These are phyloP conservation scores for Tricholomella constricta DNA, from an alignment of 768 basidiomycete genomes.

Conservation along the genomic window DNA sequence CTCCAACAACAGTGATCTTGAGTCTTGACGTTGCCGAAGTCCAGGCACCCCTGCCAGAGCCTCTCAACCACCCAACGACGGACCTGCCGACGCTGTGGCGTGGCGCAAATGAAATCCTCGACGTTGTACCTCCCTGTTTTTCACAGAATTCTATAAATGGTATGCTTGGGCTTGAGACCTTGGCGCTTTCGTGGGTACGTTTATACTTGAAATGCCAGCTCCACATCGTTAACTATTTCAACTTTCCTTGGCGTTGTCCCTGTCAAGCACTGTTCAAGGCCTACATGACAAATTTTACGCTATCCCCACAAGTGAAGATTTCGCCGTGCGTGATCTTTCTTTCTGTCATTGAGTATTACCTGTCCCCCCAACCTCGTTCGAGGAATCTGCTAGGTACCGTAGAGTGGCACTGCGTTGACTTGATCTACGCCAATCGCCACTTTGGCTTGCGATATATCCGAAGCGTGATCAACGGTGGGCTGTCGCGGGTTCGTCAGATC, in stretches of 20 bases:
- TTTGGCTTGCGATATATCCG: neutral
- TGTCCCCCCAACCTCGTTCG: neutral
- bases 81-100: neutral
- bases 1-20: neutral
- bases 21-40: neutral
- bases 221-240: neutral
- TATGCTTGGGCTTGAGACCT: neutral
- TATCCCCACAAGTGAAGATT: neutral
- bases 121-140: neutral
- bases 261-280: neutral
- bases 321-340: neutral
- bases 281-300: neutral
- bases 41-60: neutral
- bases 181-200: neutral
- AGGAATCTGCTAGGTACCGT: neutral
- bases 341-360: neutral
- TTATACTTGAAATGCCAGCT: neutral
- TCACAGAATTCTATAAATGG: neutral
- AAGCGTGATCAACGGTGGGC: neutral
- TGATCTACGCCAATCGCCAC: conserved; percentile 1
- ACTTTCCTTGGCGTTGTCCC: neutral
- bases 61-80: neutral
- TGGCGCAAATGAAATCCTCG: conserved; percentile 5
- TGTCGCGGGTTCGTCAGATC: neutral
- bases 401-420: neutral